Conservation (phyloP, 129 eudicot genomes). For the Artemisia argyi region DNA sequence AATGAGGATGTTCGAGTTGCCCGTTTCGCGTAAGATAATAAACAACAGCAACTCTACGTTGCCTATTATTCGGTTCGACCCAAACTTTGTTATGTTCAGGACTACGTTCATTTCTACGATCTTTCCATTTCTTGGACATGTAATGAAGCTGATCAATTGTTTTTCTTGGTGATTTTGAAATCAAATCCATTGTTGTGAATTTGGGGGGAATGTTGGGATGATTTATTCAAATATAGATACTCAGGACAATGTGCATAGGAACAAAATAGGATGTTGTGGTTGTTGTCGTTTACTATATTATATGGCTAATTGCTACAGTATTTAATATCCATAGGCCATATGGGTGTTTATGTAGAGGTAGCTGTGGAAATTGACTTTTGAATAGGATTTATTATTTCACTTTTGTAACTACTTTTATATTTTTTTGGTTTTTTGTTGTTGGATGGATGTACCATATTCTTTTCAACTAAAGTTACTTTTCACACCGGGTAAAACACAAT, state of each 20-base stretch:
- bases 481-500: background rate
- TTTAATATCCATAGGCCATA: slow-evolving; percentile 21
- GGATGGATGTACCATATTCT: background rate
- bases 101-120: slow-evolving; percentile 33
- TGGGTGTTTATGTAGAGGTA: slow-evolving; percentile 32
- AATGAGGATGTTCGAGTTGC: slow-evolving; percentile 91
- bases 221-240: slow-evolving; percentile 54
- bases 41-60: slow-evolving; percentile 61
- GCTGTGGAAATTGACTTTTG: slow-evolving; percentile 29
- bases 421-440: background rate
- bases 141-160: slow-evolving; percentile 21
- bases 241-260: slow-evolving; percentile 37
- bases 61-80: slow-evolving; percentile 44
- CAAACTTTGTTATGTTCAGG: slow-evolving; percentile 67
- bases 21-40: slow-evolving; percentile 78
- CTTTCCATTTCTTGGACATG: slow-evolving; percentile 32
- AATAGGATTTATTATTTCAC: background rate
- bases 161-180: too few relatives aligned
- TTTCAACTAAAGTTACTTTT: slow-evolving; percentile 14
- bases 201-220: slow-evolving; percentile 24
- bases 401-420: background rate
- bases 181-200: slow-evolving; percentile 25
- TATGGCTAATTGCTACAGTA: background rate
- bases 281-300: slow-evolving; percentile 29
- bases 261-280: slow-evolving; percentile 39